Percentiles rank a stretch among this genome's conserved stretches.
phyloP scores from a whole-genome alignment of 176 grass and related monocot species.

The Tuctoria greenei region DNA sequence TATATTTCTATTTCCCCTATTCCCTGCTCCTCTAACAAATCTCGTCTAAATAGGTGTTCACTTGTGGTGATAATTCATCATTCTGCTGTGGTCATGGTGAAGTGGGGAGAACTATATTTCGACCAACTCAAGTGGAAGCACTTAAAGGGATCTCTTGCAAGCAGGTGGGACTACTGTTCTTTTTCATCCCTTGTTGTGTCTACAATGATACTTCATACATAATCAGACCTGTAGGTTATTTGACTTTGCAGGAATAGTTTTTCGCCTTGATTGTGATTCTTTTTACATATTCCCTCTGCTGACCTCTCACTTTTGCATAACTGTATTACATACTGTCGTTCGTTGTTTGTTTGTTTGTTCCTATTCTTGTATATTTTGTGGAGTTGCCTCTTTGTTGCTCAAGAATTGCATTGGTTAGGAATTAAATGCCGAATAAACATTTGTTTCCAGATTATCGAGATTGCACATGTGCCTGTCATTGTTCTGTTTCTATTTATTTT shows the following conservation, averaged over 20 bases:
- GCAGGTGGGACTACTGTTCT: slow-evolving; percentile 60
- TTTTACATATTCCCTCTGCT: neutral
- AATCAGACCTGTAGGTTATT: no score
- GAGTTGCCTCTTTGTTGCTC: neutral
- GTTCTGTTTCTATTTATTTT: neutral
- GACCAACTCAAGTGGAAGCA: slow-evolving; percentile 72
- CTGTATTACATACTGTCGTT: neutral
- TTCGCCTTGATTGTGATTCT: no score
- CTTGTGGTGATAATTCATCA: slow-evolving; percentile 98
- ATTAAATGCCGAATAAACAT: neutral
- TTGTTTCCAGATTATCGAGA: neutral
- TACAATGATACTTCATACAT: no score
- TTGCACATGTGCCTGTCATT: neutral
- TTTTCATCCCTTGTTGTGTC: slow-evolving; percentile 1
- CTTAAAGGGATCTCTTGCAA: slow-evolving; percentile 74
- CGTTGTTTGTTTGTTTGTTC: neutral
- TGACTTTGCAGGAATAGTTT: no score
- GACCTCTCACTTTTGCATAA: neutral
- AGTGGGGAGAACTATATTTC: slow-evolving; percentile 84
- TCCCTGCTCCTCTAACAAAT: slow-evolving; percentile 3
- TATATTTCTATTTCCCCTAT: neutral
- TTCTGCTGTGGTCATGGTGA: slow-evolving; percentile 94
- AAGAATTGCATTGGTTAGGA: slow-evolving; percentile 7
- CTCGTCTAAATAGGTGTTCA: slow-evolving; percentile 69
- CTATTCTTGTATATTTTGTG: neutral